These are phyloP conservation scores for Trichoderma hamatum DNA, from an alignment of 2,329 filamentous ascomycete genomes.

Conservation along the genomic window DNA sequence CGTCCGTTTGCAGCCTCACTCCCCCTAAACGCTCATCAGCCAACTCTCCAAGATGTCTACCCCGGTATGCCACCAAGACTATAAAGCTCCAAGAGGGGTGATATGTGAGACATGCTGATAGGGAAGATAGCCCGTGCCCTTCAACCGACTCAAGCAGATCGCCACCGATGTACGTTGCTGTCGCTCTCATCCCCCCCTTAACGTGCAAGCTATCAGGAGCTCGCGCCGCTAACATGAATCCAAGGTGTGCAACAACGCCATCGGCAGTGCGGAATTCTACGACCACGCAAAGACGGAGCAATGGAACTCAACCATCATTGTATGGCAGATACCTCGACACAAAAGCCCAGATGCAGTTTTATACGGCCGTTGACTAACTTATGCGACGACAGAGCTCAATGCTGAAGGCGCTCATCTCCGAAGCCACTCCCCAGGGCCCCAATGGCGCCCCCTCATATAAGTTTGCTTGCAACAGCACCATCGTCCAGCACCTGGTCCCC, in stretches of 20 bases:
- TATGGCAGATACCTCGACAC: constrained; percentile 48
- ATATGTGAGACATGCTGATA: constrained; percentile 31
- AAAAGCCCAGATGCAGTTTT: constrained; percentile 20
- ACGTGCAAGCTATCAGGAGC: neutral
- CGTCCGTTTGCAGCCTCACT: neutral
- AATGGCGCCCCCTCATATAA: constrained; percentile 71
- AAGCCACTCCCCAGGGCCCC: constrained; percentile 63
- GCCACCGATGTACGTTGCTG: constrained; percentile 70
- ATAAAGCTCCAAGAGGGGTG: neutral
- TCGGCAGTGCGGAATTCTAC: constrained; percentile 77
- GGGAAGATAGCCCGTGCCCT: constrained; percentile 67
- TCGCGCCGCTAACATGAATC: constrained; percentile 6
- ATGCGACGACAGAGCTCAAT: constrained; percentile 64
- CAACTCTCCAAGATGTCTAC: constrained; percentile 42
- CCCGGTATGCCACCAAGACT: constrained; percentile 38
- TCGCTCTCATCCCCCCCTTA: neutral
- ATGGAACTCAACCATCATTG: constrained; percentile 94
- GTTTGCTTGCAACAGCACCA: constrained; percentile 96
- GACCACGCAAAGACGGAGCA: constrained; percentile 81
- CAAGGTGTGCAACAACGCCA: constrained; percentile 80
- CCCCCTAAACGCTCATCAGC: constrained; percentile 26
- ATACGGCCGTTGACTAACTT: constrained; percentile 27
- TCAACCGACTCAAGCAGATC: constrained; percentile 81
- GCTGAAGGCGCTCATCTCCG: constrained; percentile 75
- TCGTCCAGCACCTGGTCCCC: constrained; percentile 87